Evolutionary conservation across 805 yeast genomes (phyloP), one percentile per base, ranked within the genome.

Genomic region (Wickerhamiella brachini): DNA sequence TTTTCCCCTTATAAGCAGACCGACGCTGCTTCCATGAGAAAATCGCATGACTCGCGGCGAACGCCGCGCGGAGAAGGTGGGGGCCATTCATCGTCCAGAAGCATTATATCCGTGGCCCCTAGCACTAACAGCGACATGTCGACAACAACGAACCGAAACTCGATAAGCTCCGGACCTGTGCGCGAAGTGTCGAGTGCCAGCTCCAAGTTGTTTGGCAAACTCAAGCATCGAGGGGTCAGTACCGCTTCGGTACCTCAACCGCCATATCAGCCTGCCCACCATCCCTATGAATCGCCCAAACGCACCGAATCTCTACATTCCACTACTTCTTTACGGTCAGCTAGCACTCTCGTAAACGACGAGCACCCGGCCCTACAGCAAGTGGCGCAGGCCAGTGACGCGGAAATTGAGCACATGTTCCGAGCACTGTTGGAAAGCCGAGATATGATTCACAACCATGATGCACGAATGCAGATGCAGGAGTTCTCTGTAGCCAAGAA

Each of bases 401-500:
- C 70, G 56, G 87, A 80, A 57, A 76, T 85, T n/a, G 86, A 84
- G 59, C 68, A 72, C 49, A 68, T 81, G 75, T 85, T 84, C 62
- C 73, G 76, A 46, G 85, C 80, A 53, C 73, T 85, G 56, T 79
- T 85, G 85, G 79, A 78, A 49, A 29, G 47, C 21, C 77, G 96
- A 60, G 94, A 89, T 63, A 83, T 86, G 66, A 78, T 74, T 54
- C 68, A 73, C 43, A 68, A 83, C 31, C 85, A 95, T 0, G 77
- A 76, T 49, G 95, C 93, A 2, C 80, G 81, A 57, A 75, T 72
- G 51, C 93, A 85, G 61, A 80, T 90, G 84, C 72, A 78, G 60
- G 76, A 75, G 57, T 88, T 83, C 62, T 77, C 83, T 44, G 69
- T 78, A 0, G 85, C 83, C 47, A 85, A 87, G 59, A 90, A 90